Evolutionary conservation across 2,329 filamentous ascomycete genomes (phyloP).

Genomic region (Epichloe typhina): DNA sequence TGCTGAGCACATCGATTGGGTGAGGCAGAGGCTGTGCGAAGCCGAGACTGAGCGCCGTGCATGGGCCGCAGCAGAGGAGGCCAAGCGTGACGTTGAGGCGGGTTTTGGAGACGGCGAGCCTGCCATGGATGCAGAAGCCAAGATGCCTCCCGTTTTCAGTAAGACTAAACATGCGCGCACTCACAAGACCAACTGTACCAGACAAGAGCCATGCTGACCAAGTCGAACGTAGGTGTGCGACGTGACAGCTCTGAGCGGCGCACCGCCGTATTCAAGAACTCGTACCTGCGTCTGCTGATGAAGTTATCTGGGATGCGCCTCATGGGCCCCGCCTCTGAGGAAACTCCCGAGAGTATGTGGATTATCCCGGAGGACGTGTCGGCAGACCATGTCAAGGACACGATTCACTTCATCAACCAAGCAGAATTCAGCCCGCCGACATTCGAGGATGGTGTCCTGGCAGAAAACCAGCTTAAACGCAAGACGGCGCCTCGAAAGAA

Average conservation of each 20-base stretch:
- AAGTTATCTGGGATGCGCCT: slow-evolving; percentile 58
- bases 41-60: slow-evolving; percentile 61
- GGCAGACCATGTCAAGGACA: slow-evolving; percentile 52
- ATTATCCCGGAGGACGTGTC: slow-evolving; percentile 54
- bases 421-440: slow-evolving; percentile 66
- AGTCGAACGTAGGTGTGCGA: slow-evolving; percentile 33
- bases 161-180: slow-evolving; percentile 9
- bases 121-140: slow-evolving; percentile 13
- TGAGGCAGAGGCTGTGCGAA: slow-evolving; percentile 55
- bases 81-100: slow-evolving; percentile 30
- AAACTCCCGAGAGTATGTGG: slow-evolving; percentile 68
- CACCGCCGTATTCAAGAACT: slow-evolving; percentile 76
- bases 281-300: slow-evolving; percentile 75
- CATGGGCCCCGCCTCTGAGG: slow-evolving; percentile 39
- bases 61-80: slow-evolving; percentile 63
- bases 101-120: slow-evolving; percentile 17
- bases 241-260: slow-evolving; percentile 54
- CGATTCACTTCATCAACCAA: slow-evolving; percentile 59
- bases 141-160: slow-evolving; percentile 21
- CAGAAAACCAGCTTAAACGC: slow-evolving; percentile 67
- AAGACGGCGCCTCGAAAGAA: slow-evolving; percentile 44
- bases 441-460: slow-evolving; percentile 61
- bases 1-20: slow-evolving; percentile 64
- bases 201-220: slow-evolving; percentile 4
- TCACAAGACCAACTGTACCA: background rate